These are phyloP conservation scores for Cercophora sp. DNA, from an alignment of 495 filamentous ascomycete genomes.

Conservation along the genomic window DNA sequence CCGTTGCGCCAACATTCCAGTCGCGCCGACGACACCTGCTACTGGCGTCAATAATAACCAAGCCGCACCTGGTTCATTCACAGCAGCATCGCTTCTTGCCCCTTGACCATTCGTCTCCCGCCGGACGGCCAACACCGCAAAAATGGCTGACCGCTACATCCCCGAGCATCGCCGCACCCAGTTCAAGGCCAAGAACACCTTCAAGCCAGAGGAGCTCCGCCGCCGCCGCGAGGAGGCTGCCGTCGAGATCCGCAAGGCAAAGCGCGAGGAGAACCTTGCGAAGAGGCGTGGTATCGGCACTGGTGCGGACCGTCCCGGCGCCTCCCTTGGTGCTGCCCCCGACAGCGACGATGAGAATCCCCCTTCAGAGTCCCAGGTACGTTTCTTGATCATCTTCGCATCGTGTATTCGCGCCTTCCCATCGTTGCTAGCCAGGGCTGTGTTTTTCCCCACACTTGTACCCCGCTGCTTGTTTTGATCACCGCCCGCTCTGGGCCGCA, in stretches of 20 bases:
- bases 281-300: slow-evolving; percentile 90
- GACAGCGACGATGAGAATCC: slow-evolving; percentile 97
- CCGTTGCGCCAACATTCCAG: neutral
- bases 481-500: slow-evolving; percentile 12
- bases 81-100: no score
- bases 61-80: neutral
- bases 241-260: slow-evolving; percentile 97
- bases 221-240: slow-evolving; percentile 98
- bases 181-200: slow-evolving; percentile 97
- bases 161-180: slow-evolving; percentile 98
- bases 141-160: slow-evolving; percentile 98
- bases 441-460: slow-evolving; percentile 19
- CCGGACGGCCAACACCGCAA: no score
- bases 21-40: neutral
- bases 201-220: slow-evolving; percentile 97
- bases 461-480: slow-evolving; percentile 25
- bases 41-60: neutral
- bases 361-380: slow-evolving; percentile 93
- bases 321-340: slow-evolving; percentile 76
- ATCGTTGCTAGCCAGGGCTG: neutral
- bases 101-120: no score
- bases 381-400: slow-evolving; percentile 32
- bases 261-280: slow-evolving; percentile 96
- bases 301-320: slow-evolving; percentile 77
- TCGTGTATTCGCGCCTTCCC: slow-evolving; percentile 7